Base-by-base conservation (phyloP, 805 yeast species). In the Saturnispora ahearnii region DNA sequence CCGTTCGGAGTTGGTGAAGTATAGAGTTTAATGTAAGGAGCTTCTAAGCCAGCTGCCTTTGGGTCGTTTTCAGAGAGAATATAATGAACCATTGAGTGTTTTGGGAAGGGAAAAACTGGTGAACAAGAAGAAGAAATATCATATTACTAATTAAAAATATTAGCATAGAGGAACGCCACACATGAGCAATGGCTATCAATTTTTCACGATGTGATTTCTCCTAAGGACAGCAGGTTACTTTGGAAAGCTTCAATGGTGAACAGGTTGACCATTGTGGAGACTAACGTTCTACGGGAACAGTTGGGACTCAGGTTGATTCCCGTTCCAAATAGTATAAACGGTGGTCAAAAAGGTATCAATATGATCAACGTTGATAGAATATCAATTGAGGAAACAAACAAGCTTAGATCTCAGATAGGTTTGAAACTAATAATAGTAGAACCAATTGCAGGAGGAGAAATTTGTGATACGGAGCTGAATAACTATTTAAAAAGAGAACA, bases 371-470 rank as follows among this genome's bases (percentile, higher is more conserved):
- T 48, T 26, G 29, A 32, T 7, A 48, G 54, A 1, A 37, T 73
- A 32, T 69, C 76, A 0, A 49, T 76, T 4, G 73, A 68, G 46
- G 80, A 76, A 49, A 76, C 81, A 0, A 77, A 77, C 58, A 67
- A 63, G 54, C 62, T 77, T 12, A 62, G 81, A 26, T 55, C 60
- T 2, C 62, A 70, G 44, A 50, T 74, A 28, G 81, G 81, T 1
- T 61, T 76, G n/a, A 62, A 64, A 41, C 71, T 72, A 5, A 58
- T 36, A 36, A 13, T 10, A 12, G 24, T 18, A 10, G 4, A 21
- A 18, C 8, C 9, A 8, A 13, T 7, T 36, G 24, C 9, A 5
- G 9, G 3, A 5, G 9, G 15, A 18, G 52, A 51, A 9, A 49
- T 50, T 5, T 26, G 48, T 28, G 46, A 73, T 62, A 51, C 62